Conservation (phyloP, 805 yeast genomes). For the Komagataella mondaviorum region DNA sequence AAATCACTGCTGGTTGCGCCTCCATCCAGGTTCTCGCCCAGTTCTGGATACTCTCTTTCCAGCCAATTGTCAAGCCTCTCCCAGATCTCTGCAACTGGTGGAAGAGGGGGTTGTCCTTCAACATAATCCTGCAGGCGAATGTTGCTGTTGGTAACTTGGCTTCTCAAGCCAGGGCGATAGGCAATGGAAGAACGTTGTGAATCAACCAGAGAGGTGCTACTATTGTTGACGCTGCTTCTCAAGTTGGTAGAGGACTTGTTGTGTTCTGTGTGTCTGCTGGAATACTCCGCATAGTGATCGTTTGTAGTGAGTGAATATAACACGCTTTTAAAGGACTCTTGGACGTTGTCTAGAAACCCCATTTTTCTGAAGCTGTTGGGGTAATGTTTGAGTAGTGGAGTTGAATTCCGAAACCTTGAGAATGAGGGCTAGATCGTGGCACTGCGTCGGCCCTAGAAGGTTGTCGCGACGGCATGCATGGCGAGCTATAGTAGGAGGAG, state of each 20-base stretch:
- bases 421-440: not conserved
- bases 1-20: conserved; percentile 76
- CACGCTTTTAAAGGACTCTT: conserved; percentile 13
- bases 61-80: conserved; percentile 81
- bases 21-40: conserved; percentile 62
- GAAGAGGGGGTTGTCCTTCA: conserved; percentile 35
- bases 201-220: conserved; percentile 17
- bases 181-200: conserved; percentile 27
- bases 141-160: conserved; percentile 30
- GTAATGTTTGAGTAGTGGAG: not conserved
- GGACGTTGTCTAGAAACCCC: conserved; percentile 1
- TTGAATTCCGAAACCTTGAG: not conserved
- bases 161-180: conserved; percentile 26
- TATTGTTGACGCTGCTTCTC: conserved; percentile 20
- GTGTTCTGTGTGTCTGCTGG: conserved; percentile 13
- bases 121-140: conserved; percentile 30
- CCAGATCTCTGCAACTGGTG: conserved; percentile 76
- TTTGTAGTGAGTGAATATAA: conserved; percentile 39
- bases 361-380: not conserved
- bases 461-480: not conserved
- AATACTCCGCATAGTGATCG: conserved; percentile 37
- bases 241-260: conserved; percentile 9
- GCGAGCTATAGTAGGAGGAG: not conserved
- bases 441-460: not conserved
- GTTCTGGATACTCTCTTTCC: conserved; percentile 63